Base-by-base conservation (phyloP, 345 rosid species). In the Euphorbia lathyris region DNA sequence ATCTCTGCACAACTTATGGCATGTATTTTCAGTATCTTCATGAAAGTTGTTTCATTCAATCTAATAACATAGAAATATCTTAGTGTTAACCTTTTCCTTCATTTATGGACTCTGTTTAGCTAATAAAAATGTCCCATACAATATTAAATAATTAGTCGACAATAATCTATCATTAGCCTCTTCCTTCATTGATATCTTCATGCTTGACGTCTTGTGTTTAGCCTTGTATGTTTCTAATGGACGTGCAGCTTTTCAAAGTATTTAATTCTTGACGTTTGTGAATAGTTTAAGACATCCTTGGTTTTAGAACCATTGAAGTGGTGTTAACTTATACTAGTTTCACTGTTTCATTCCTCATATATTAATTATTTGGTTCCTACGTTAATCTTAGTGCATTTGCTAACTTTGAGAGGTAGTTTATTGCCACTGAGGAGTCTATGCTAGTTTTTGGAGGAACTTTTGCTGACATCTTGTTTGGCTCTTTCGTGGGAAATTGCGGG, bases 371-470 rank as follows among this genome's bases (percentile, higher is more conserved):
- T 13, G 53, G 42, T 70, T 75, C 38, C 62, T 25, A 58, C 27
- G 59, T 56, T 73, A 63, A 66, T 66, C 40, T 56, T 38, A 64
- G 48, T 42, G 45, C 57, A 70, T 67, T 56, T 75, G 69, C 56
- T 79, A 93, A n/a, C n/a, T n/a, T n/a, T n/a, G n/a, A n/a, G n/a
- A n/a, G n/a, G n/a, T n/a, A n/a, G n/a, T n/a, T n/a, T n/a, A n/a
- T n/a, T n/a, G n/a, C n/a, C n/a, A n/a, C n/a, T n/a, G n/a, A n/a
- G n/a, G n/a, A n/a, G n/a, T n/a, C n/a, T n/a, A n/a, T n/a, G n/a
- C n/a, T n/a, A n/a, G n/a, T n/a, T n/a, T n/a, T n/a, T n/a, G n/a
- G n/a, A n/a, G n/a, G n/a, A n/a, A n/a, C n/a, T n/a, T n/a, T n/a
- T n/a, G n/a, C n/a, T n/a, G n/a, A n/a, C n/a, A n/a, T n/a, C n/a